Evolutionary conservation across 2,329 filamentous ascomycete genomes (phyloP), one percentile per base, ranked within the genome.

Genomic region (Sarocladium kiliense): DNA sequence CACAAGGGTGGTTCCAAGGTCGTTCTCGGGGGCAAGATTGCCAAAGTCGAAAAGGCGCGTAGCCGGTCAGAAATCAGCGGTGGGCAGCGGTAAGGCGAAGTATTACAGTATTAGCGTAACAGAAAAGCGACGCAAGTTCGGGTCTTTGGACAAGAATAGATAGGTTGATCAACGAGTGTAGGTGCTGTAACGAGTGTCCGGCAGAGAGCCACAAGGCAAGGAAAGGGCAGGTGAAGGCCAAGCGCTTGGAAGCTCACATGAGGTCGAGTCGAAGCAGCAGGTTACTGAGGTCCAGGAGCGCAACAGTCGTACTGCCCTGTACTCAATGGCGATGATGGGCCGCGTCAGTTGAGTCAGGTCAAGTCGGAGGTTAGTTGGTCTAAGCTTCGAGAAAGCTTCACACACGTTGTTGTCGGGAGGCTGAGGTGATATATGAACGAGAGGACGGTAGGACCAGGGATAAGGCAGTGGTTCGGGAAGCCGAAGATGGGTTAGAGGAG

Each of bases 381-480:
- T 34, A 16, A 51, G 47, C 47, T 51, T 51, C 47, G 10, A 34
- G 30, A 10, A 18, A 34, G 47, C 27, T 36, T 51, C 47, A 51
- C 26, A 18, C 18, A n/a, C 44, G 19, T 51, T 51, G 21, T n/a
- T 7, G 26, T 32, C 26, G n/a, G 47, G 47, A 36, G 18, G 27
- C 26, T 51, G 47, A 51, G 26, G n/a, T 47, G 10, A 51, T 51
- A 53, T 53, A 53, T 39, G 50, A 53, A 53, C 30, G 47, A 51
- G 30, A 36, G 47, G 21, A 12, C 6, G 44, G 26, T 36, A 36
- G 47, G 47, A 18, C 47, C 23, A 41, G 30, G 34, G 11, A 53
- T 23, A 53, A 53, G 50, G 26, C 26, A 21, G 26, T 27, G 47
- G 47, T 51, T 51, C 47, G 47, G 30, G 47, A 51, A 18, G 30